These are phyloP conservation scores for Trypanosomatidae sp. DNA, from an alignment of 208 protist species.

Conservation along the genomic window DNA sequence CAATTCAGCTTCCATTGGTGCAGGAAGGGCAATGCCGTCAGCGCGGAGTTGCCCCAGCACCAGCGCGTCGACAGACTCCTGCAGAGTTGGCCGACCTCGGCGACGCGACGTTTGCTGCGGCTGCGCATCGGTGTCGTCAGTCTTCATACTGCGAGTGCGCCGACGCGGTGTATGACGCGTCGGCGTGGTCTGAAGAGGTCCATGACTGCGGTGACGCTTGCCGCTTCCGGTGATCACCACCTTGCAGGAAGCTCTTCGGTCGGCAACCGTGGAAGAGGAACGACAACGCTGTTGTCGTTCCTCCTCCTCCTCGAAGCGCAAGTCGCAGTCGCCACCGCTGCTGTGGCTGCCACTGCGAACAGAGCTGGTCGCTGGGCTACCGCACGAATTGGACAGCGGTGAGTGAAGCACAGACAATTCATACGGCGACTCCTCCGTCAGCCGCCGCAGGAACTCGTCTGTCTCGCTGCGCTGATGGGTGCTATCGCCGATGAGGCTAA, in stretches of 20 bases:
- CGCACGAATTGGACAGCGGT: background rate
- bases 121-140: background rate
- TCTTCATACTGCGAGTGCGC: slow-evolving; percentile 5
- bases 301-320: slow-evolving; percentile 9
- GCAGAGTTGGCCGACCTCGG: slow-evolving; percentile 24
- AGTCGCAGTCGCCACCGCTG: slow-evolving; percentile 2
- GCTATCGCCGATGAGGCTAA: background rate
- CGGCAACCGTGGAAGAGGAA: background rate
- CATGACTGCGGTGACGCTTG: slow-evolving; percentile 18
- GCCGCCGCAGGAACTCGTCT: slow-evolving; percentile 25
- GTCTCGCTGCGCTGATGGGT: slow-evolving; percentile 7
- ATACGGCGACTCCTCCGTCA: slow-evolving; percentile 32
- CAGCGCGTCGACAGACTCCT: slow-evolving; percentile 52
- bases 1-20: slow-evolving; percentile 23
- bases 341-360: background rate
- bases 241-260: slow-evolving; percentile 1
- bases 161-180: slow-evolving; percentile 10
- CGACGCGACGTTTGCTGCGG: slow-evolving; percentile 2
- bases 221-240: background rate
- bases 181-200: background rate
- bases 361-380: slow-evolving; percentile 5
- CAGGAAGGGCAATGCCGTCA: slow-evolving; percentile 46
- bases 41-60: slow-evolving; percentile 59
- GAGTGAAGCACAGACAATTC: slow-evolving; percentile 19
- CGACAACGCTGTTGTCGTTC: background rate